Base-by-base conservation (phyloP, 805 yeast genomes). In the Torulaspora gathmanii region DNA sequence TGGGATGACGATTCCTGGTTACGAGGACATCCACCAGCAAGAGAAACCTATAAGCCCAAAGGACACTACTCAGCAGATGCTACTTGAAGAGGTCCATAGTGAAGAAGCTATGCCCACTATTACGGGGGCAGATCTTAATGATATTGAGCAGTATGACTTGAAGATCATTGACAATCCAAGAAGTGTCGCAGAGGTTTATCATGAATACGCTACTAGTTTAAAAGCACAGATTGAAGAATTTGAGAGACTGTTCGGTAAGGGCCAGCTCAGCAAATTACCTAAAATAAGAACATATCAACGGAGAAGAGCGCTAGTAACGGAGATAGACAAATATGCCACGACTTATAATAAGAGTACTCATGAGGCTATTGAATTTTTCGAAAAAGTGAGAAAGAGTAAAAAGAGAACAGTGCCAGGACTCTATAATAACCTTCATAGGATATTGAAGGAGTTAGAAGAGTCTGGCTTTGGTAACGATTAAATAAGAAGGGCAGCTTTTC, bases 231-330 rank as follows among this genome's bases (percentile, higher is more conserved):
- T 67, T n/a, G 60, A 62, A 40, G 59, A 64, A 25, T 64, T 65
- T 22, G 65, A 64, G 29, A 61, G 59, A 46, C 61, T 59, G 9
- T 65, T 59, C 43, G 61, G 61, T 8, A 55, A 52, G 31, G 58
- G 58, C 7, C 56, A 52, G 34, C 40, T 55, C 16, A 54, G 55
- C 10, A 64, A 64, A 49, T 56, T 67, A 40, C 63, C 65, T 38
- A 66, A 65, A 47, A 62, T 67, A 16, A 58, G 71, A 47, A 67
- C 68, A 34, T 66, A 61, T 47, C 71, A 67, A 48, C 60, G 68
- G 47, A 61, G 68, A 31, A 65, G 66, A 37, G 69, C 70, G 4
- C 49, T 67, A 15, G 68, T 65, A 4, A 64, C 58, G 30, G 65
- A 67, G 52, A 60, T 67, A 27, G 64, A 66, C 38, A 59, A 67